A percentile compares a stretch with the other conserved stretches of the same genome.
phyloP scores from a whole-genome alignment of 345 rosid species.

The Ceriops decandra region DNA sequence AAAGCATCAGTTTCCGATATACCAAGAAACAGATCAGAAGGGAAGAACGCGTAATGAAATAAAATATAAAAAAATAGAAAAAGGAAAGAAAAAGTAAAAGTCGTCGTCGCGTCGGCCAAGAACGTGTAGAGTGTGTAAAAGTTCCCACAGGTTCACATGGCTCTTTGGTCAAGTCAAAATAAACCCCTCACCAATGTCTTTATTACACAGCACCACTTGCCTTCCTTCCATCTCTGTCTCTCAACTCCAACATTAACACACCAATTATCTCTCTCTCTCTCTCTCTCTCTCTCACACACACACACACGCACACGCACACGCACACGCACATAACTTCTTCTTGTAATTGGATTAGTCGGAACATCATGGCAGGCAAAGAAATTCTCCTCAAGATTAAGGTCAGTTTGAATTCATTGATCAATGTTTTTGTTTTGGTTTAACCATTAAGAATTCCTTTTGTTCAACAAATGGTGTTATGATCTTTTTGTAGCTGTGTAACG shows the following conservation, averaged over 20 bases:
- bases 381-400: conserved; percentile 83
- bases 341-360: conserved; percentile 18
- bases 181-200: too few species aligned
- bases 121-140: conserved; percentile 30
- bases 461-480: background rate
- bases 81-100: conserved; percentile 6
- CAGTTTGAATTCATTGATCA: conserved; percentile 2
- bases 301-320: too few species aligned
- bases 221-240: too few species aligned
- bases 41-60: too few species aligned
- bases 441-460: background rate
- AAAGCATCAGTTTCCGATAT: too few species aligned
- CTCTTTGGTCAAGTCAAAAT: conserved; percentile 17
- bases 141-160: conserved; percentile 33
- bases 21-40: too few species aligned
- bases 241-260: too few species aligned
- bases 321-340: background rate
- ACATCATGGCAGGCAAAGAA: conserved; percentile 56
- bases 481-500: too few species aligned
- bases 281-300: too few species aligned
- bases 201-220: too few species aligned
- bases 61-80: background rate
- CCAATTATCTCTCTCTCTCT: too few species aligned
- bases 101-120: conserved; percentile 33
- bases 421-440: background rate